Conservation (phyloP, 1,284 basidiomycete genomes). For the Neolentinus lepideus region DNA sequence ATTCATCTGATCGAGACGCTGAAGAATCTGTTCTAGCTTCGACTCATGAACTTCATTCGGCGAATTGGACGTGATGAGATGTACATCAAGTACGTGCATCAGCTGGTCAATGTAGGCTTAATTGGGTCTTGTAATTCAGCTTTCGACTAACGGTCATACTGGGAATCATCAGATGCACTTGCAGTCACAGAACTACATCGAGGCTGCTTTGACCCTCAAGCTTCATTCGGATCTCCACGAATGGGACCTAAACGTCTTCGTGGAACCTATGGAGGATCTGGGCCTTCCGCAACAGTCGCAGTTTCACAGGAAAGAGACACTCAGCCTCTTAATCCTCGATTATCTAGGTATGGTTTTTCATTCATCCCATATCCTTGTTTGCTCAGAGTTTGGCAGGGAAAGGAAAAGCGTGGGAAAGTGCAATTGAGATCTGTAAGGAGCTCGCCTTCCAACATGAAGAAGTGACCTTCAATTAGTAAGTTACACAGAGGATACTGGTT, state of each 20-base stretch:
- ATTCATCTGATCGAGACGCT: constrained; percentile 2
- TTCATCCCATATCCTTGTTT: neutral
- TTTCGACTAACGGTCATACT: constrained; percentile 1
- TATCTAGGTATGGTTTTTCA: constrained; percentile 59
- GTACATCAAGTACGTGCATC: constrained; percentile 92
- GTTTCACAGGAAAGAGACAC: constrained; percentile 90
- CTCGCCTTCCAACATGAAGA: constrained; percentile 79
- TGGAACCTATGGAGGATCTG: constrained; percentile 82
- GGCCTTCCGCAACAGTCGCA: constrained; percentile 88
- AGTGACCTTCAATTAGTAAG: constrained; percentile 87
- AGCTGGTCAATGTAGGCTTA: constrained; percentile 75
- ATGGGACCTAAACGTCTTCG: constrained; percentile 78
- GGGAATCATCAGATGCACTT: constrained; percentile 59
- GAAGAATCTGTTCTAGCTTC: constrained; percentile 41
- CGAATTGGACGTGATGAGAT: constrained; percentile 84
- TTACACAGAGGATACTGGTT: constrained; percentile 10
- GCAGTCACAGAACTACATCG: constrained; percentile 83
- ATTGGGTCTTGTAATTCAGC: neutral
- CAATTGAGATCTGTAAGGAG: constrained; percentile 90
- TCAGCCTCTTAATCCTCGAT: constrained; percentile 81
- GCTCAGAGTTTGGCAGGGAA: constrained; percentile 47
- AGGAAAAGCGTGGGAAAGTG: constrained; percentile 94
- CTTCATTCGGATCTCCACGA: constrained; percentile 91
- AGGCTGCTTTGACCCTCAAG: constrained; percentile 89
- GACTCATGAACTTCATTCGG: constrained; percentile 88